Base-by-base conservation (phyloP, 2,329 filamentous ascomycete species). In the Beauveria medogensis region DNA sequence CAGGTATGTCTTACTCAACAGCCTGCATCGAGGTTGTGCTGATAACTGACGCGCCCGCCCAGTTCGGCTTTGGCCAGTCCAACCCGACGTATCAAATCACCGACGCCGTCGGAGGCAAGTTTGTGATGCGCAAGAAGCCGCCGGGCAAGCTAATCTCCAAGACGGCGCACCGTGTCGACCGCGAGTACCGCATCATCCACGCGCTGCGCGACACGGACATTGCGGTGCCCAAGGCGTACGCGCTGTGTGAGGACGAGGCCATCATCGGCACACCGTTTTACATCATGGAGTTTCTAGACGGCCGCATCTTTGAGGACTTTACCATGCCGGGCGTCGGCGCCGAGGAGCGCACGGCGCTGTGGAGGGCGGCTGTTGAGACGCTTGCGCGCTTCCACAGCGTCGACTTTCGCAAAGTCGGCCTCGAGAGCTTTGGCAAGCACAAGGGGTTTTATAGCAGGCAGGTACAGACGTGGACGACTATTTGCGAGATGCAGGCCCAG, bases 31-130 rank as follows among this genome's bases (percentile, higher is more conserved):
- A 37, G 34, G 14, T 37, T 37, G 16, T 16, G 18, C 26, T 60
- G 40, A 52, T 37, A 37, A 16, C 47, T 46, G 10, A 52, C 43
- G n/a, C 4, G n/a, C 26, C 24, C 20, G 8, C 4, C n/a, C 69
- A 97, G 90, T 99, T 97, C 72, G 91, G 92, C 69, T 97, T 95
- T 73, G 94, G 94, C 63, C 94, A 97, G 77, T 96, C 91, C 62
- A 99, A 97, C 73, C 94, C 94, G 50, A 99, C 94, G 2, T 99
- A 97, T 77, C 91, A 93, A 70, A 81, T 97, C 70, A 96, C 87
- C 18, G 86, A 86, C 57, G 80, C 85, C 65, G 80, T 86, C 71
- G 85, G 86, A 56, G 74, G 79, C 67, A 86, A 87, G 71, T 96
- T 88, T 76, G 94, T 99, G 40, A 83, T 97, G 79, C 91, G 94